These are phyloP conservation scores for Citrus unshiu DNA, from an alignment of 345 rosid species.

Conservation along the genomic window DNA sequence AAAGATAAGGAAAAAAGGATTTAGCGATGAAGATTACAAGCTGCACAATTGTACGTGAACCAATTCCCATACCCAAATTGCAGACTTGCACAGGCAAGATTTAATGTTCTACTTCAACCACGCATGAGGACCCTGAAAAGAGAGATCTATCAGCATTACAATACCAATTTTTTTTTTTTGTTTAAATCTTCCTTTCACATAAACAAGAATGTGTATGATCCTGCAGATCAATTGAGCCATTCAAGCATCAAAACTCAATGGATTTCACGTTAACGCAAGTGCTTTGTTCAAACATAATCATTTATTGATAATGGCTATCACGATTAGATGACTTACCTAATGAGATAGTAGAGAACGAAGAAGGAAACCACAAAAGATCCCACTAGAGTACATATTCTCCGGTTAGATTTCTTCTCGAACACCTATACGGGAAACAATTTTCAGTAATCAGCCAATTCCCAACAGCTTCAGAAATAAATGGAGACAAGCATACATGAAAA, in stretches of 20 bases:
- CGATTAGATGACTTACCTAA: constrained; percentile 40
- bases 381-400: constrained; percentile 62
- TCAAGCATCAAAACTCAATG: not conserved
- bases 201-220: not conserved
- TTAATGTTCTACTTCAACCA: constrained; percentile 7
- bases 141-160: not conserved
- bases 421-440: constrained; percentile 43
- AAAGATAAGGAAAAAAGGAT: not conserved
- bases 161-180: too few species aligned
- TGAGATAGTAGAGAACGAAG: constrained; percentile 51
- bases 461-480: not conserved
- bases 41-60: not conserved
- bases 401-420: constrained; percentile 74
- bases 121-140: constrained; percentile 27
- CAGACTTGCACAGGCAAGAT: not conserved
- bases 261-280: not conserved
- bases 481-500: not conserved
- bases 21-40: not conserved
- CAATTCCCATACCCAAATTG: not conserved
- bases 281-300: too few species aligned
- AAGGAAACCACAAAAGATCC: constrained; percentile 54
- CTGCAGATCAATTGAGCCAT: not conserved
- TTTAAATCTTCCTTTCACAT: too few species aligned
- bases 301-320: not conserved
- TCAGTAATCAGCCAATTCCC: constrained; percentile 1